Evolutionary conservation across 441 rosid species (phyloP).

Genomic region (Jatropha multifida): DNA sequence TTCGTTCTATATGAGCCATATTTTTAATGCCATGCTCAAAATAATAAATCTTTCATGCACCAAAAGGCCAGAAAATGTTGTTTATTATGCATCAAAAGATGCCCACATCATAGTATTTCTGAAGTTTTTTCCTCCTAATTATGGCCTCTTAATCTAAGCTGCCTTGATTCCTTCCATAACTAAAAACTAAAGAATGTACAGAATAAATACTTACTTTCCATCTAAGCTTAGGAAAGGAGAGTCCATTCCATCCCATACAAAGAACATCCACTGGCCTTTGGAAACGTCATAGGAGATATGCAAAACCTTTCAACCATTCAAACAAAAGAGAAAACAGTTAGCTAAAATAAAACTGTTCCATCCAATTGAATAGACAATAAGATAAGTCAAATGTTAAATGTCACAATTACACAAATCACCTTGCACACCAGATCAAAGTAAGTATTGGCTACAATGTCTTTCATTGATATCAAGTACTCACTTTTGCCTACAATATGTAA

Average conservation of each 20-base stretch:
- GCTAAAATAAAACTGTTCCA: not conserved
- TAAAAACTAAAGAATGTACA: not conserved
- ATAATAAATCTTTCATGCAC: not conserved
- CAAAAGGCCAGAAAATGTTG: not conserved
- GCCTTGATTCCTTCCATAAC: too few species aligned
- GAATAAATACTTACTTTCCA: conserved; percentile 14
- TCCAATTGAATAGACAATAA: not conserved
- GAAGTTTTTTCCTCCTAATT: not conserved
- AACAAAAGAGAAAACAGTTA: not conserved
- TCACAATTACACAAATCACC: conserved; percentile 16
- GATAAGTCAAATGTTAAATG: not conserved
- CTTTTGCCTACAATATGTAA: not conserved
- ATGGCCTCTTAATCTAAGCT: not conserved
- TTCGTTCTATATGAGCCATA: not conserved
- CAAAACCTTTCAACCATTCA: conserved; percentile 21
- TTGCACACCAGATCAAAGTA: conserved; percentile 28
- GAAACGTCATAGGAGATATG: not conserved
- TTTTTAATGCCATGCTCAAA: not conserved
- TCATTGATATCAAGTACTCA: conserved; percentile 11
- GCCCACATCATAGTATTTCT: not conserved
- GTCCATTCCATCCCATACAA: conserved; percentile 32
- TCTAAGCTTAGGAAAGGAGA: conserved; percentile 20
- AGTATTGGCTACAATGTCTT: not conserved
- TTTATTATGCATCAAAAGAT: not conserved
- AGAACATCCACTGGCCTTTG: conserved; percentile 20